Evolutionary conservation across 108 stramenopile genomes (phyloP).

Genomic region (Skeletonema tropicum): DNA sequence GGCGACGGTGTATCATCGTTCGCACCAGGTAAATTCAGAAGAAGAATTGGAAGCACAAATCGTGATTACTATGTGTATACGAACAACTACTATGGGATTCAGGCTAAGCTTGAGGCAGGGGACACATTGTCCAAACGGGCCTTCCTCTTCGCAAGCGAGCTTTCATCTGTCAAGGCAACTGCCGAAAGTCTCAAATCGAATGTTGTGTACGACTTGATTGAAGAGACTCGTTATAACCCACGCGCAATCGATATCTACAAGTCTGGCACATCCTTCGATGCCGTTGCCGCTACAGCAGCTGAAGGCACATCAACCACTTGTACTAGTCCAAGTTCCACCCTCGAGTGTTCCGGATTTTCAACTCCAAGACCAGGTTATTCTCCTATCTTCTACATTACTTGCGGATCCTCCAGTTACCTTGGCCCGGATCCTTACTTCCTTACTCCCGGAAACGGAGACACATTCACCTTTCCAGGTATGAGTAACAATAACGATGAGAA

Average conservation of each 20-base stretch:
- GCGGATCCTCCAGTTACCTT: slow-evolving; percentile 16
- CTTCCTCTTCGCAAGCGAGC: slow-evolving; percentile 1
- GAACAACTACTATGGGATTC: slow-evolving; percentile 2
- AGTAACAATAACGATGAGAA: neutral
- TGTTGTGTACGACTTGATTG: slow-evolving; percentile 10
- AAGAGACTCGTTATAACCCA: neutral
- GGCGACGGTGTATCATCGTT: slow-evolving; percentile 9
- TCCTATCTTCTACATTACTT: slow-evolving; percentile 23
- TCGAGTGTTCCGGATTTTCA: slow-evolving; percentile 17
- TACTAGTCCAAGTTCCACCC: slow-evolving; percentile 4
- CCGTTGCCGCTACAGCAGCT: slow-evolving; percentile 6
- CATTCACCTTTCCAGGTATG: neutral
- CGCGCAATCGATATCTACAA: slow-evolving; percentile 9
- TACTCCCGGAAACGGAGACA: neutral
- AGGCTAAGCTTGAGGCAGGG: slow-evolving; percentile 1
- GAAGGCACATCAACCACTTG: slow-evolving; percentile 4
- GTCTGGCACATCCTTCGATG: slow-evolving; percentile 7
- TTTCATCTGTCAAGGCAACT: slow-evolving; percentile 11
- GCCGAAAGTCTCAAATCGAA: slow-evolving; percentile 10
- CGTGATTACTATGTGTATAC: slow-evolving; percentile 24
- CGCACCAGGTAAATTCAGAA: neutral
- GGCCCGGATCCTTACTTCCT: slow-evolving; percentile 17
- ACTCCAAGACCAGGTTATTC: slow-evolving; percentile 11
- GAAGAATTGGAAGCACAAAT: neutral
- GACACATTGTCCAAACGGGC: slow-evolving; percentile 17